Evolutionary conservation across 805 yeast genomes (phyloP).

Genomic region (Candida corydali): DNA sequence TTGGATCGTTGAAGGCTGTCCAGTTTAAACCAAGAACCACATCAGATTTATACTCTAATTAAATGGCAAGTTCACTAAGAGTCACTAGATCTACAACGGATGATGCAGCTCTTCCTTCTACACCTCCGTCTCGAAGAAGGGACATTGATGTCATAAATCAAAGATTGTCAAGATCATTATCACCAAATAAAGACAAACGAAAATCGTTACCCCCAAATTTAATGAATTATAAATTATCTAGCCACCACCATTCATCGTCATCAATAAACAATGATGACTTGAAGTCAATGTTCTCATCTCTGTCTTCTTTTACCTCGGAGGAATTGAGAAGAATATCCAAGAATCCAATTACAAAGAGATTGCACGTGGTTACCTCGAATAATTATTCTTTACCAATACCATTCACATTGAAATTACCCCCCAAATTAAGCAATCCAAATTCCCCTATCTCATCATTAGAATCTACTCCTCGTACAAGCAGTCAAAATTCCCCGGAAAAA

Average conservation of each 20-base stretch:
- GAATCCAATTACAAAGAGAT: conserved; percentile 32
- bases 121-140: conserved; percentile 2
- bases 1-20: no score
- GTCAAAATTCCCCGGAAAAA: conserved; percentile 13
- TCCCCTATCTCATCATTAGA: conserved; percentile 18
- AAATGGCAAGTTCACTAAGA: neutral
- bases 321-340: conserved; percentile 26
- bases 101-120: neutral
- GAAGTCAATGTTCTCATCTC: conserved; percentile 17
- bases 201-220: neutral
- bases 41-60: neutral
- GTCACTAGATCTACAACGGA: conserved; percentile 5
- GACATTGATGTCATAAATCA: conserved; percentile 4
- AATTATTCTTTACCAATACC: conserved; percentile 41
- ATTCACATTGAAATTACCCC: conserved; percentile 37
- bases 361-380: conserved; percentile 26
- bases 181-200: conserved; percentile 31
- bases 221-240: neutral
- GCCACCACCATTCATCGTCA: neutral
- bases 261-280: conserved; percentile 19
- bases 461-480: conserved; percentile 1
- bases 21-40: no score
- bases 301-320: conserved; percentile 14
- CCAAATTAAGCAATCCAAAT: conserved; percentile 32
- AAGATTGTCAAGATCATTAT: conserved; percentile 30